Base-by-base conservation (phyloP, 768 basidiomycete species). In the Hypsizygus marmoreus region DNA sequence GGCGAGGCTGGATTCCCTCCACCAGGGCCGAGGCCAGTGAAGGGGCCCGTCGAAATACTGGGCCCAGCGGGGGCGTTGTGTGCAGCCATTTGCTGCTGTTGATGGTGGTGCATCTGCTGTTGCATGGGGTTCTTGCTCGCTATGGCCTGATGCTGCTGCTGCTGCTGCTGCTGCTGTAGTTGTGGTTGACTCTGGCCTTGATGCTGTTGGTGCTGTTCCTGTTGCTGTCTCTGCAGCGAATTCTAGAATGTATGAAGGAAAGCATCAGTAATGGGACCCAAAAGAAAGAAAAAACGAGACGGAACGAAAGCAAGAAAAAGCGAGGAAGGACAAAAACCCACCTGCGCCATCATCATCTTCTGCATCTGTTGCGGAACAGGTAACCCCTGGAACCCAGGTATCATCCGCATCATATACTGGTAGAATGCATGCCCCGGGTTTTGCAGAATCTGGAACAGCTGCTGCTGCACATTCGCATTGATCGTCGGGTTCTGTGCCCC, bases 281-380 rank as follows among this genome's bases (percentile, higher is more conserved):
- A 46, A 43, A 34, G 22, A 22, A 36, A 29, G 35, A 10, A 46
- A 35, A 33, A n/a, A 16, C 1, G 10, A 9, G 19, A 23, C 19
- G 22, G 29, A 19, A 25, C 20, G 10, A 39, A 47, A 20, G 35
- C 31, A 42, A 14, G 17, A 23, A 4, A 31, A 23, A 38, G 4
- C 22, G 32, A 2, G 20, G 19, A 34, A 29, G 9, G 42, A 40
- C 45, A 47, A 46, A 41, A 6, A 64, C 69, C 39, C 53, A 83
- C 83, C 71, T 81, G 80, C 11, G 77, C 58, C 43, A 63, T 48
- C 26, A 77, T 61, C 63, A 88, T 68, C 57, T 73, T 80, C 62
- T 84, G 84, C 51, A 87, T 56, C 65, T 88, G 84, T 55, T 73
- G 66, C 47, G 70, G 76, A 2, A 72, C 31, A 8, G 83, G 73